Base-by-base conservation (phyloP, 345 rosid genomes). In the Eucalyptus caleyi region DNA sequence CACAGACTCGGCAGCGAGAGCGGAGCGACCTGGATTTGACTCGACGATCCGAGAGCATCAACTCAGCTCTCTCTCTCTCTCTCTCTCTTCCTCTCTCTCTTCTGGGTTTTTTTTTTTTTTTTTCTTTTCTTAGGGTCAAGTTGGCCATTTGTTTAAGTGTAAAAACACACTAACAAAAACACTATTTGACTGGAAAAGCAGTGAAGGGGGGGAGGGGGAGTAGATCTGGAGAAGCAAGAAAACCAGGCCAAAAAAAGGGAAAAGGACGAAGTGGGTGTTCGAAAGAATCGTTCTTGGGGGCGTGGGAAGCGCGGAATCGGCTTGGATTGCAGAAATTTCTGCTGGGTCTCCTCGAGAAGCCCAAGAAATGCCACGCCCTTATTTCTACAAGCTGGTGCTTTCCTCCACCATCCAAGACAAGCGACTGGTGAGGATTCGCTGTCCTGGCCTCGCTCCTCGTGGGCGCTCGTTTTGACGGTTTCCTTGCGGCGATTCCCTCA, bases 351-450 rank as follows among this genome's bases (percentile, higher is more conserved):
- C 27, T 32, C 56, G 37, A 32, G 88, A 69, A 72, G 83, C 87
- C 72, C 86, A 67, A 86, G 85, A 89, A 88, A 91, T 91, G 92
- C 87, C 90, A 12, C 90, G 90, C 44, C 92, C 92, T 60, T 89
- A 89, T 87, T 91, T 91, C 89, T 87, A 89, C 90, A 89, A 91
- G 88, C 51, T 91, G 53, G 92, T 91, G 87, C 89, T 91, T 44
- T 85, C 72, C 56, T 91, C 92, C 87, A 91, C 92, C 65, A 87
- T 91, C 54, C 82, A 83, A 32, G 90, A 87, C 83, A 89, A 86
- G 86, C 87, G 90, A 44, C 88, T 91, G 92, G 92, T 91, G 87
- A 90, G 16, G 37, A 40, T 40, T 26, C 49, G 59, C 24, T 53
- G 54, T 50, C 37, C 30, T 11, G 49, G 37, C 54, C 50, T 72